Percentiles rank a stretch among this genome's conserved stretches.
Evolutionary conservation across 1,139 yeast species (phyloP).

Genomic region (Zygosaccharomyces sapae): DNA sequence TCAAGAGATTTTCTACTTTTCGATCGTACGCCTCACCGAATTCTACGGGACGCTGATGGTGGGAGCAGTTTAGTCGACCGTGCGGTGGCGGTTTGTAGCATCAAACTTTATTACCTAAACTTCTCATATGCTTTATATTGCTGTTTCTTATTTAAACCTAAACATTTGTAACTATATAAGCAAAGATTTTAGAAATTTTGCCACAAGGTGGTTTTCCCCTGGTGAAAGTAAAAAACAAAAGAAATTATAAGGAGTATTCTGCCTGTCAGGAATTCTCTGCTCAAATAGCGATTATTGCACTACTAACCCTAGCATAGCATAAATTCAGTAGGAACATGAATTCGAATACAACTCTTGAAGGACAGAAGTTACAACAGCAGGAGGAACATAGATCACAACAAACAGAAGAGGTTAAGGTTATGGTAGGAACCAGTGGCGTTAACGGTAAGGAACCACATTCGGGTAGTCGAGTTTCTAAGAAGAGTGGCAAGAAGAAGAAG

Average conservation of each 20-base stretch:
- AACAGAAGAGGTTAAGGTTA: constrained; percentile 1
- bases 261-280: background rate
- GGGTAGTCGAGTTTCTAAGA: constrained; percentile 14
- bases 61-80: too few species aligned
- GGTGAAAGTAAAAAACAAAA: too few species aligned
- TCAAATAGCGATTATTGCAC: too few species aligned
- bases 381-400: background rate
- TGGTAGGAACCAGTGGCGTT: constrained; percentile 7
- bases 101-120: background rate
- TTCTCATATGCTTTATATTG: background rate
- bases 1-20: background rate
- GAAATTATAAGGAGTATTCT: background rate
- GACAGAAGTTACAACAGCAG: background rate
- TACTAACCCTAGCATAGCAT: too few species aligned
- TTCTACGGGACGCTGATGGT: background rate
- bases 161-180: constrained; percentile 1
- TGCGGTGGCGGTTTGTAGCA: too few species aligned
- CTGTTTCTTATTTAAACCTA: background rate
- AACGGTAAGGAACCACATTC: constrained; percentile 4
- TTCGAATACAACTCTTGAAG: background rate
- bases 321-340: background rate
- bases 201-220: background rate
- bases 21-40: constrained; percentile 4
- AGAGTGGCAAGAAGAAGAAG: constrained; percentile 44
- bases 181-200: constrained; percentile 1